These are phyloP conservation scores for Daldinia caldariorum DNA, from an alignment of 495 filamentous ascomycete species.

Conservation along the genomic window DNA sequence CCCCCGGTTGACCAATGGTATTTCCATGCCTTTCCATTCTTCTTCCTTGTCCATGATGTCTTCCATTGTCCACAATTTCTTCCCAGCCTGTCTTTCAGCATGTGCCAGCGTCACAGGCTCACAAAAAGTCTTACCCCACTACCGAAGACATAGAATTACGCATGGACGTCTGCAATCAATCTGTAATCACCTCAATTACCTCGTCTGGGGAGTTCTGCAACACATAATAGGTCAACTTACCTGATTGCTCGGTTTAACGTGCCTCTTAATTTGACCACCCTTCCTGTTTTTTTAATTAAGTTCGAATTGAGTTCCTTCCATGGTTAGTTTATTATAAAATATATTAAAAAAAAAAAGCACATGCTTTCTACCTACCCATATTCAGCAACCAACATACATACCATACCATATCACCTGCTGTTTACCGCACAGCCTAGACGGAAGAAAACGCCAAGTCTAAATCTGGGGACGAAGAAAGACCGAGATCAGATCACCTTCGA, in stretches of 20 bases:
- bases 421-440: slow-evolving; percentile 19
- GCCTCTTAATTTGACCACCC: background rate
- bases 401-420: no score
- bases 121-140: slow-evolving; percentile 30
- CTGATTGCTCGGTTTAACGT: background rate
- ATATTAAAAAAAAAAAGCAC: background rate
- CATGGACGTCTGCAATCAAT: slow-evolving; percentile 16
- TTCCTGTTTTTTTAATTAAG: slow-evolving; percentile 26
- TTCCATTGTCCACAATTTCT: slow-evolving; percentile 27
- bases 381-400: no score
- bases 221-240: slow-evolving; percentile 20
- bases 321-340: background rate
- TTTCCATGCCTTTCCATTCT: slow-evolving; percentile 38
- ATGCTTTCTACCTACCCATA: background rate
- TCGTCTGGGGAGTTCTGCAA: slow-evolving; percentile 16
- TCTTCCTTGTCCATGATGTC: slow-evolving; percentile 28
- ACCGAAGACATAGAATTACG: slow-evolving; percentile 10
- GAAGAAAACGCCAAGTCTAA: slow-evolving; percentile 26
- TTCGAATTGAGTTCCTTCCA: background rate
- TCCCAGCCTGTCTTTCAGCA: slow-evolving; percentile 42
- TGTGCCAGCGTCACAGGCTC: slow-evolving; percentile 46
- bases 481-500: slow-evolving; percentile 26
- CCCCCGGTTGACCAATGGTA: slow-evolving; percentile 22
- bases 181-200: background rate
- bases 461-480: slow-evolving; percentile 28